Evolutionary conservation across 257 asterid genomes (phyloP).

Genomic region (Solanum dulcamara): DNA sequence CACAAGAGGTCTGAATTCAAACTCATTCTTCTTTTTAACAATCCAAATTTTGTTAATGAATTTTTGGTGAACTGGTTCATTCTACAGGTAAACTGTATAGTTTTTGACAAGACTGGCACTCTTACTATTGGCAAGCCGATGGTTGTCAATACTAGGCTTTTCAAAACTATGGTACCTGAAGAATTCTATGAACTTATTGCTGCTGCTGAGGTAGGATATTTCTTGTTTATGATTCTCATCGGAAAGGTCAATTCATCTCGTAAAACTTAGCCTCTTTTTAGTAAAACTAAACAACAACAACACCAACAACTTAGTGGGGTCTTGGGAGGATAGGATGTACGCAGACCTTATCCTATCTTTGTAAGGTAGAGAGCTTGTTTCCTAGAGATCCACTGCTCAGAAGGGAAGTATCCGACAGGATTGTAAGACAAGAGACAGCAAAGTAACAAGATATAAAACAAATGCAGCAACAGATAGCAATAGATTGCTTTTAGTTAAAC

Average conservation of each 20-base stretch:
- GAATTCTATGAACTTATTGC: slow-evolving; percentile 58
- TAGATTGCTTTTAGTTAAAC: neutral
- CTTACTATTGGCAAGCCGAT: slow-evolving; percentile 80
- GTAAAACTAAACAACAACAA: neutral
- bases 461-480: too few relatives aligned
- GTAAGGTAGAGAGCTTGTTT: too few relatives aligned
- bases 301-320: too few relatives aligned
- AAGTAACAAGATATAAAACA: too few relatives aligned
- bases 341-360: too few relatives aligned
- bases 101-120: slow-evolving; percentile 84
- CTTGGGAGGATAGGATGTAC: too few relatives aligned
- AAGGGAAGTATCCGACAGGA: too few relatives aligned
- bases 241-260: neutral
- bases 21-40: neutral
- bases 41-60: neutral
- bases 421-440: too few relatives aligned
- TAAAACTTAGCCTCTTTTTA: neutral
- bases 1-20: slow-evolving; percentile 55
- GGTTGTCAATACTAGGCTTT: slow-evolving; percentile 42
- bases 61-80: neutral
- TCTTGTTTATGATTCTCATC: neutral
- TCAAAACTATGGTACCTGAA: slow-evolving; percentile 33
- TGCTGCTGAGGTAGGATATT: slow-evolving; percentile 63
- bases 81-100: slow-evolving; percentile 53
- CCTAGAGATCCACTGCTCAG: too few relatives aligned